Base-by-base conservation (phyloP, 305 asterid species). In the Salvia sclarea region DNA sequence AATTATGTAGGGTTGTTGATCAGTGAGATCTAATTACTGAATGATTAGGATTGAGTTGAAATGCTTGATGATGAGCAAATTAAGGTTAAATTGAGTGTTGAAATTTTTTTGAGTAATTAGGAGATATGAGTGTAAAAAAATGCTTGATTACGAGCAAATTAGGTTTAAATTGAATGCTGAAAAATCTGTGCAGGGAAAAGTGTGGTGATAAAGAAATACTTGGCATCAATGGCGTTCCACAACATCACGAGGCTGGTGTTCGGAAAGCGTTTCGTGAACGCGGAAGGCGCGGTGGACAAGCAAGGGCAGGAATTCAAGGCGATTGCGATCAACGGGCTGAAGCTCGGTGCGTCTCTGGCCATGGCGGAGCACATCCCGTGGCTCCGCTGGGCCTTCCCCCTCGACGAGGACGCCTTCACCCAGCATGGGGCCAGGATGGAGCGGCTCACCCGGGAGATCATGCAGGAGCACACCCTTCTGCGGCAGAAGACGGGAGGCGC, bases 251-350 rank as follows among this genome's bases (percentile, higher is more conserved):
- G 73, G 28, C 45, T 68, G 6, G 73, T 60, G 0, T 68, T 68
- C 4, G 73, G 73, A 37, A 68, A 68, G 12, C 12, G 73, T 0
- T 56, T 68, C 1, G 73, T 25, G 41, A 25, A 55, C 13, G 12
- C 65, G 0, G 57, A 68, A 13, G 65, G 65, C n/a, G 33, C 16
- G 1, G 66, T 61, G 38, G 66, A 61, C 66, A 41, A 61, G 73
- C 73, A 68, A 58, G 73, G 73, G 6, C 10, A 41, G 63, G 73
- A 68, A 57, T 68, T 68, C 35, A 68, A 68, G 65, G 63, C 73
- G 37, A 68, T 68, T 8, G 63, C 62, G 0, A 40, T 60, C 0
- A 56, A 68, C 0, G 73, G 65, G 6, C 35, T 55, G 24, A 35
- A 20, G 21, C 62, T 55, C 2, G 57, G 64, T 0, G 73, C 73